Evolutionary conservation across 2,329 filamentous ascomycete genomes (phyloP).

Genomic region (Grosmannia clavigera): DNA sequence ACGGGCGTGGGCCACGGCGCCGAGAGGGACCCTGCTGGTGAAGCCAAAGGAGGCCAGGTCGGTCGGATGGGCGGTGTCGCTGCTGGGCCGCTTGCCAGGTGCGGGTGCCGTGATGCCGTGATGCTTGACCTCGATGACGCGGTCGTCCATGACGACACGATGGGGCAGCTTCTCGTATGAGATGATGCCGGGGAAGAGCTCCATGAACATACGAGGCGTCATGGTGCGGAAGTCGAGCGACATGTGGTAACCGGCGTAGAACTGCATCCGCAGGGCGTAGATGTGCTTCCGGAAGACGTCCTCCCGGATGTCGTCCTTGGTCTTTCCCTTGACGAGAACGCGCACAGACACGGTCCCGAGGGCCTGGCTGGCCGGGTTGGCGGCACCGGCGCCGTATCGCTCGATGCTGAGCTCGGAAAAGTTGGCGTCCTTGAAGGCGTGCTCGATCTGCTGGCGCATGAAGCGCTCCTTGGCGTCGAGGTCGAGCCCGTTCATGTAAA

Average conservation of each 20-base stretch:
- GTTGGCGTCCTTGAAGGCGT: slow-evolving; percentile 15
- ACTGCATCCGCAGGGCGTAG: slow-evolving; percentile 4
- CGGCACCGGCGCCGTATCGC: slow-evolving; percentile 15
- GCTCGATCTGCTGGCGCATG: slow-evolving; percentile 18
- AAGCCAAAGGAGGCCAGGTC: slow-evolving; percentile 7
- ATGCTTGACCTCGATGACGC: slow-evolving; percentile 6
- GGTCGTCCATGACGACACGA: slow-evolving; percentile 7
- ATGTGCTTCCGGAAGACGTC: slow-evolving; percentile 5
- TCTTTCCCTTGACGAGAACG: slow-evolving; percentile 24
- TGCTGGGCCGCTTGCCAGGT: slow-evolving; percentile 1
- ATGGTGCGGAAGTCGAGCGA: slow-evolving; percentile 30
- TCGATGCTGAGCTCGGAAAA: slow-evolving; percentile 19
- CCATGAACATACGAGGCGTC: slow-evolving; percentile 29
- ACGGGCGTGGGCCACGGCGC: slow-evolving; percentile 19
- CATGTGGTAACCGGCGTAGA: slow-evolving; percentile 23
- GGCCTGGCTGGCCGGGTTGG: slow-evolving; percentile 19
- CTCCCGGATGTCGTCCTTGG: slow-evolving; percentile 10
- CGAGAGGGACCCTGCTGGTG: slow-evolving; percentile 15
- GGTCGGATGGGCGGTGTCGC: slow-evolving; percentile 4
- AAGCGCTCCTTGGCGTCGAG: slow-evolving; percentile 13
- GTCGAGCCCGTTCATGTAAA: slow-evolving; percentile 17
- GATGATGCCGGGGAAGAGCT: slow-evolving; percentile 24
- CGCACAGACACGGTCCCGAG: slow-evolving; percentile 28
- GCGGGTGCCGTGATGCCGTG: slow-evolving; percentile 8
- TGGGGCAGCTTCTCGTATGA: slow-evolving; percentile 14